Evolutionary conservation across 2,329 filamentous ascomycete genomes (phyloP).

Genomic region (Teratosphaeria epicoccoides): DNA sequence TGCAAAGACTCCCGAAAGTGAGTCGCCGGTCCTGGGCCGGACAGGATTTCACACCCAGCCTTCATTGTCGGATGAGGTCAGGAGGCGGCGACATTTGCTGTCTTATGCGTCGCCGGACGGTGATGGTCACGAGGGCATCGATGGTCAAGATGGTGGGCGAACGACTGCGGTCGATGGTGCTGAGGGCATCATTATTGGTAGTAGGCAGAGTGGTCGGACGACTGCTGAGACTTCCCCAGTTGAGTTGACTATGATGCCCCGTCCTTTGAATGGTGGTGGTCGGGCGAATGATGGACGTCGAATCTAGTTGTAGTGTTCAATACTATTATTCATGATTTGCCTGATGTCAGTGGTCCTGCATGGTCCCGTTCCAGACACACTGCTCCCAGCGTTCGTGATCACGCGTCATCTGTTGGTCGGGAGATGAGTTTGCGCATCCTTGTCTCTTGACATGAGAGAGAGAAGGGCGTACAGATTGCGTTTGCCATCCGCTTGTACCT

Average conservation of each 20-base stretch:
- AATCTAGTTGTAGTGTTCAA: not conserved
- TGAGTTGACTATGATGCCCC: not conserved
- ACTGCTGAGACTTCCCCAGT: not conserved
- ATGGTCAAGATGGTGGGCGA: not conserved
- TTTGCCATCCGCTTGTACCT: no score
- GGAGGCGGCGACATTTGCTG: conserved; percentile 14
- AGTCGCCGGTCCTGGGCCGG: conserved; percentile 16
- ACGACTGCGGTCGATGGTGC: no score
- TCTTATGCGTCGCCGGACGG: conserved; percentile 5
- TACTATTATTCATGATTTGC: no score
- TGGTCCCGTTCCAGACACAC: no score
- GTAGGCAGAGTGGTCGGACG: not conserved
- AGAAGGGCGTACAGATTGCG: no score
- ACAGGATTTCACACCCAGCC: not conserved
- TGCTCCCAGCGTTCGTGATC: no score
- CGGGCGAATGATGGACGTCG: not conserved
- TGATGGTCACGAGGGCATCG: not conserved
- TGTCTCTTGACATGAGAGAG: no score
- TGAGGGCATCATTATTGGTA: no score
- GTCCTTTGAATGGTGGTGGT: not conserved
- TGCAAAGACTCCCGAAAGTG: conserved; percentile 3
- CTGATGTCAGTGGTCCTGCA: no score
- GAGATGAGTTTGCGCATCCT: no score
- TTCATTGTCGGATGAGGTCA: conserved; percentile 8
- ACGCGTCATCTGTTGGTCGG: no score